Percentiles rank a stretch among this genome's conserved stretches.
phyloP scores from a whole-genome alignment of 2,329 filamentous ascomycete genomes.

The Beauveria sp. region DNA sequence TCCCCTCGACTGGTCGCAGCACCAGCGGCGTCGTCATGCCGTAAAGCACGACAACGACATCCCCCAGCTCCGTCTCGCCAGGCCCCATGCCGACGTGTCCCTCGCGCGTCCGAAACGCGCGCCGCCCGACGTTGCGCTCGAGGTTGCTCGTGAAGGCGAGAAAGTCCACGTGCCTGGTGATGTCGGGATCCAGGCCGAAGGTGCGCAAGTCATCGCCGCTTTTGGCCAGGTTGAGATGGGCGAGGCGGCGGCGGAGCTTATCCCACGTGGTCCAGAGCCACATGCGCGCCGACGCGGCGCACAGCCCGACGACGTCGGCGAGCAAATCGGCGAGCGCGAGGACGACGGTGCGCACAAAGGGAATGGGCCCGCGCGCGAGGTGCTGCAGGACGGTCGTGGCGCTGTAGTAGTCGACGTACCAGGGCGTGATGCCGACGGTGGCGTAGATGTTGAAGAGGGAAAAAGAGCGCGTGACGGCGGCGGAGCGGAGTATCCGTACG shows the following conservation, averaged over 20 bases:
- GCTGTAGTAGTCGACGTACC: conserved; percentile 18
- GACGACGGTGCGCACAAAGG: conserved; percentile 3
- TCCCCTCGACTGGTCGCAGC: conserved; percentile 13
- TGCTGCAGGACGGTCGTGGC: conserved; percentile 13
- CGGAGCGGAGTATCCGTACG: conserved; percentile 11
- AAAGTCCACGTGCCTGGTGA: background rate
- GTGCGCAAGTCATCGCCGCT: background rate
- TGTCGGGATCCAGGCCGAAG: background rate
- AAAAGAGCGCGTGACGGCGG: conserved; percentile 11
- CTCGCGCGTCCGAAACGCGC: conserved; percentile 21
- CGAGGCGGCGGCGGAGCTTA: too few relatives aligned
- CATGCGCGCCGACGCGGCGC: conserved; percentile 10
- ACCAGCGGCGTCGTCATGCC: conserved; percentile 23
- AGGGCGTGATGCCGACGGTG: conserved; percentile 17
- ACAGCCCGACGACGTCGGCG: conserved; percentile 13
- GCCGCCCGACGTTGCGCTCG: conserved; percentile 15
- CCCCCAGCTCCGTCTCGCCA: conserved; percentile 16
- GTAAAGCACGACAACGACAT: conserved; percentile 22
- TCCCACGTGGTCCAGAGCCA: background rate
- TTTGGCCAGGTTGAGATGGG: background rate
- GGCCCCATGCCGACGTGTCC: conserved; percentile 25
- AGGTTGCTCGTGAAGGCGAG: conserved; percentile 14
- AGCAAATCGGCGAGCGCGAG: conserved; percentile 13
- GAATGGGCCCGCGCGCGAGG: conserved; percentile 16
- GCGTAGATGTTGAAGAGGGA: conserved; percentile 17